Evolutionary conservation across 2,329 filamentous ascomycete species (phyloP).

Genomic region (Penicillium sp.): DNA sequence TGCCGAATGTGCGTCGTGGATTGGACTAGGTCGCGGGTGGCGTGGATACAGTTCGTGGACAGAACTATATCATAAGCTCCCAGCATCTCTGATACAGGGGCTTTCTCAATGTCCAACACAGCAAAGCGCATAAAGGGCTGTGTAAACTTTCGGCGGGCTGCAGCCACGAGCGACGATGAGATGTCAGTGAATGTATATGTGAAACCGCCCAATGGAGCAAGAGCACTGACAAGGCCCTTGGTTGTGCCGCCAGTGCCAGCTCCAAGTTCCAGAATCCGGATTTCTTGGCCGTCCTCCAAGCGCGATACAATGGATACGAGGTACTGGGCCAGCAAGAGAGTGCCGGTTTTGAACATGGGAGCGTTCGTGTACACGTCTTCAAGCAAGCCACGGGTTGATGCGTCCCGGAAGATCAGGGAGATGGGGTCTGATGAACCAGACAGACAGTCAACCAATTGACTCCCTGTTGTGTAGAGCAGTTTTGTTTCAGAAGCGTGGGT

Average conservation of each 20-base stretch:
- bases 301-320: not conserved
- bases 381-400: constrained; percentile 28
- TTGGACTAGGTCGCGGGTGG: constrained; percentile 18
- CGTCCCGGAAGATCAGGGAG: constrained; percentile 39
- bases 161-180: constrained; percentile 27
- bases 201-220: constrained; percentile 13
- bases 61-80: constrained; percentile 24
- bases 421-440: constrained; percentile 38
- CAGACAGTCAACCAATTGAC: constrained; percentile 38
- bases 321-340: not conserved
- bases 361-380: constrained; percentile 39
- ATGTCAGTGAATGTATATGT: constrained; percentile 40
- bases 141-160: constrained; percentile 23
- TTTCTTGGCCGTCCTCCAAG: not conserved
- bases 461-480: constrained; percentile 34
- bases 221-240: constrained; percentile 19
- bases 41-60: constrained; percentile 33
- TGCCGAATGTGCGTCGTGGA: constrained; percentile 18
- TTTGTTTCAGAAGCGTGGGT: constrained; percentile 32
- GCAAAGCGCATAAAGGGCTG: not conserved
- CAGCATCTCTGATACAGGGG: constrained; percentile 4
- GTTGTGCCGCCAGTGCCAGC: too few relatives aligned
- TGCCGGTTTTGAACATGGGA: constrained; percentile 25
- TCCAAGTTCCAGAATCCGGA: constrained; percentile 38
- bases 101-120: constrained; percentile 7